Base-by-base conservation (phyloP, 768 basidiomycete species). In the Mycena rebaudengoi region DNA sequence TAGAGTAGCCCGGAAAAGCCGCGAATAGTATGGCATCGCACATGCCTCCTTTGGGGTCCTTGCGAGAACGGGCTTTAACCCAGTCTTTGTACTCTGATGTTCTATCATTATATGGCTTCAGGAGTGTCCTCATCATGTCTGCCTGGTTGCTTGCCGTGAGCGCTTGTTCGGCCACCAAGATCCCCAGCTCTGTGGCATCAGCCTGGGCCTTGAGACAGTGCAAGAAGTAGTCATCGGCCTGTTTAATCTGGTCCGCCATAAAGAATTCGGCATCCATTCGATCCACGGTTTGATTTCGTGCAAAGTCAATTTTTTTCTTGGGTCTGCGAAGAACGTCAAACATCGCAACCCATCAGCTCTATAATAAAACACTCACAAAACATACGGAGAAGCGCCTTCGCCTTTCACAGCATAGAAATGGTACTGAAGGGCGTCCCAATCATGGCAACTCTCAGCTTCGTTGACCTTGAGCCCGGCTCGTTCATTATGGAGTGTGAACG, bases 351-450 rank as follows among this genome's bases (percentile, higher is more conserved):
- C 33, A 21, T 10, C n/a, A n/a, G 18, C 23, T 2, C 1, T 32
- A 25, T 23, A 39, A 30, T 23, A 4, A 29, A 51, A n/a, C 6
- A 50, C 56, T 59, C 21, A 65, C 57, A 65, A 12, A 33, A 60
- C 39, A 44, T 54, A 18, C 1, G 39, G 51, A 3, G 63, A 65
- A 3, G 8, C 25, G 4, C 6, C 20, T 8, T 60, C 52, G 1
- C 12, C 40, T 1, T 26, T 18, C 0, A 4, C 37, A 10, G 8
- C 11, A 26, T 54, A 65, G 10, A 65, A 65, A 2, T 14, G 44
- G 37, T 54, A 55, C 0, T 54, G 20, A 39, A 65, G 43, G n/a
- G 63, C 51, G 21, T 65, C 63, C 63, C 63, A 65, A 4, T 54
- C 52, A 12, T 59, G 56, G 3, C 63, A 44, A 11, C 57, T 41